Evolutionary conservation across 768 basidiomycete species (phyloP).

Genomic region (Kwoniella europaea): DNA sequence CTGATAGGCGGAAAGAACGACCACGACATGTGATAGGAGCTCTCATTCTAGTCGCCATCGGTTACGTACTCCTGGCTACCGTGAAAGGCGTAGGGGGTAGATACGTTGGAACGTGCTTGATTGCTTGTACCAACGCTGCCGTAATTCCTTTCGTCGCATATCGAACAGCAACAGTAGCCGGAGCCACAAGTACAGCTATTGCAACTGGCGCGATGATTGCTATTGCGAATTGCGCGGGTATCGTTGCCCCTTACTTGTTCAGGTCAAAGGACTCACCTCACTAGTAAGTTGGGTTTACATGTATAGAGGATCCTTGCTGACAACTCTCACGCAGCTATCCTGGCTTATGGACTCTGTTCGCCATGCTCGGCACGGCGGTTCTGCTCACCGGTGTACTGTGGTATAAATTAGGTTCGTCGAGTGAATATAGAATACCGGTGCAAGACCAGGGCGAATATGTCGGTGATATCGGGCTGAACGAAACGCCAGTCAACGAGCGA

Average conservation of each 20-base stretch:
- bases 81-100: constrained; percentile 39
- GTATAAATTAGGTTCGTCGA: constrained; percentile 46
- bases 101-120: constrained; percentile 47
- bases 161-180: constrained; percentile 44
- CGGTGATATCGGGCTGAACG: neutral
- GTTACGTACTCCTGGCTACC: constrained; percentile 47
- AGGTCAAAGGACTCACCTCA: constrained; percentile 35
- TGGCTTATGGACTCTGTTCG: constrained; percentile 52
- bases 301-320: neutral
- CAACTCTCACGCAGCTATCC: constrained; percentile 28
- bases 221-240: constrained; percentile 47
- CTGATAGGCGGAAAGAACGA: constrained; percentile 41
- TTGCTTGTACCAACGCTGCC: constrained; percentile 53
- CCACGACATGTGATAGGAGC: constrained; percentile 47
- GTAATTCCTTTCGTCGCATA: constrained; percentile 51
- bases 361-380: constrained; percentile 34
- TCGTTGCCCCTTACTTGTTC: constrained; percentile 49
- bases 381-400: constrained; percentile 38
- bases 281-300: constrained; percentile 26
- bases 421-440: constrained; percentile 29
- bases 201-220: constrained; percentile 46
- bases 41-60: constrained; percentile 36
- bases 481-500: neutral
- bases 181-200: constrained; percentile 48
- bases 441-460: constrained; percentile 1